Conservation (phyloP, 202 grass and related monocot species). For the Panicum hallii region DNA sequence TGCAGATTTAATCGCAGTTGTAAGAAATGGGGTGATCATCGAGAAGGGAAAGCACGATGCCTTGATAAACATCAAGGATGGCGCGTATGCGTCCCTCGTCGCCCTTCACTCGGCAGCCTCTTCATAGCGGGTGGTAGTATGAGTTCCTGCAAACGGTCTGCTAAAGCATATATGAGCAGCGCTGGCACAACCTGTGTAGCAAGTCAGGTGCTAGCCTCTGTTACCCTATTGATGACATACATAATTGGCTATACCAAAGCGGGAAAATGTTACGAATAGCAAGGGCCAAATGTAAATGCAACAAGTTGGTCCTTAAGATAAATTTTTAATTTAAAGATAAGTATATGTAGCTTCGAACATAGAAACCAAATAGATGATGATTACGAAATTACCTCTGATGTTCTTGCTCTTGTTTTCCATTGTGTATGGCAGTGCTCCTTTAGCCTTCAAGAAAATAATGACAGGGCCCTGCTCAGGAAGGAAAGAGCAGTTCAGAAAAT, state of each 20-base stretch:
- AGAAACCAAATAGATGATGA: constrained; percentile 45
- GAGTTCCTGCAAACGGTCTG: constrained; percentile 7
- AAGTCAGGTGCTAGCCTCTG: constrained; percentile 42
- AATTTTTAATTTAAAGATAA: constrained; percentile 45
- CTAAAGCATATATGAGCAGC: constrained; percentile 31
- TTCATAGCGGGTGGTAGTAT: constrained; percentile 35
- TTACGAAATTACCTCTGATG: constrained; percentile 38
- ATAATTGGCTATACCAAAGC: constrained; percentile 51
- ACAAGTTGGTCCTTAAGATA: constrained; percentile 42
- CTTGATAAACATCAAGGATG: constrained; percentile 85
- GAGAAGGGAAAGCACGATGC: constrained; percentile 89
- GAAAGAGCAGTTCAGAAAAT: constrained; percentile 16
- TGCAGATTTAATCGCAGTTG: constrained; percentile 70
- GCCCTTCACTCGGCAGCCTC: constrained; percentile 70
- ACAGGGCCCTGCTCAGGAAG: neutral
- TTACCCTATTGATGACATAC: constrained; percentile 51
- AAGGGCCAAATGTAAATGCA: constrained; percentile 64
- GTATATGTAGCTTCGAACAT: constrained; percentile 46
- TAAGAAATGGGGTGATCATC: constrained; percentile 74
- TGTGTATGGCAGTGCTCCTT: neutral
- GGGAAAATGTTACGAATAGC: constrained; percentile 41
- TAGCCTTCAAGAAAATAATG: neutral
- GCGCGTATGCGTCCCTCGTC: constrained; percentile 82
- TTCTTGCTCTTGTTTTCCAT: constrained; percentile 26
- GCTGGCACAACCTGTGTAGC: constrained; percentile 30